Percentiles rank a stretch among this genome's conserved stretches.
Evolutionary conservation across 2,329 filamentous ascomycete species (phyloP).

Genomic region (Thielaviopsis musarum): DNA sequence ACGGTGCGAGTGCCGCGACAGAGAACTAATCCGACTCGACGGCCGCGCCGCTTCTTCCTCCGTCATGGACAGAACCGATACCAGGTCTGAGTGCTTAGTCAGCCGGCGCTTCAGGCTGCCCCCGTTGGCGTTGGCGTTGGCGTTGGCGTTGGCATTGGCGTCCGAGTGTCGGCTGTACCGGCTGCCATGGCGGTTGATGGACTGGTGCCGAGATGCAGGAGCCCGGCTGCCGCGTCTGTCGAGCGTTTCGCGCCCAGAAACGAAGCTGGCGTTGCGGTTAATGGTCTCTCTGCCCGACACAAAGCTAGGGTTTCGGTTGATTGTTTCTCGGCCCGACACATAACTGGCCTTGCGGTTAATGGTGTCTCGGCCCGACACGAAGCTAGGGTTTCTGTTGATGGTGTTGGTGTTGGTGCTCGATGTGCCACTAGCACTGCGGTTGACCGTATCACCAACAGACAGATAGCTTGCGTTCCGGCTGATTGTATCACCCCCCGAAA

Average conservation of each 20-base stretch:
- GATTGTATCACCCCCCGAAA: neutral
- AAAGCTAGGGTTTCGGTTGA: conserved; percentile 1
- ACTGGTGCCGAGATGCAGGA: neutral
- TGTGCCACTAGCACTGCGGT: neutral
- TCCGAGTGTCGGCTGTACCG: conserved; percentile 8
- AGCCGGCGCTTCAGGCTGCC: conserved; percentile 49
- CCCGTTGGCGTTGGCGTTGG: neutral
- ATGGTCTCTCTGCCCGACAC: conserved; percentile 4
- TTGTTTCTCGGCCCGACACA: neutral
- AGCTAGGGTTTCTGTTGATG: conserved; percentile 3
- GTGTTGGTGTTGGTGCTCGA: too few relatives aligned
- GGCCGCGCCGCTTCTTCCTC: conserved; percentile 35
- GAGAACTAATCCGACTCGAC: conserved; percentile 35
- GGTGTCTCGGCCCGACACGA: neutral
- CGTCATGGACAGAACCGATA: conserved; percentile 74
- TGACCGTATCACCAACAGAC: neutral
- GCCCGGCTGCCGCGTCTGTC: conserved; percentile 3
- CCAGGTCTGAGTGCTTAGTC: conserved; percentile 83
- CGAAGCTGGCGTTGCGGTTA: conserved; percentile 5
- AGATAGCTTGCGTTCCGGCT: neutral
- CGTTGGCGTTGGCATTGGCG: neutral
- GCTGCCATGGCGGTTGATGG: conserved; percentile 2
- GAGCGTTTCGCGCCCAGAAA: neutral
- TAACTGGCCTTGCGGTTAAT: conserved; percentile 7
- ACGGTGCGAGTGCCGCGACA: conserved; percentile 4